Conservation (phyloP, 805 yeast species). For the Zygosaccharomyces bisporus region DNA sequence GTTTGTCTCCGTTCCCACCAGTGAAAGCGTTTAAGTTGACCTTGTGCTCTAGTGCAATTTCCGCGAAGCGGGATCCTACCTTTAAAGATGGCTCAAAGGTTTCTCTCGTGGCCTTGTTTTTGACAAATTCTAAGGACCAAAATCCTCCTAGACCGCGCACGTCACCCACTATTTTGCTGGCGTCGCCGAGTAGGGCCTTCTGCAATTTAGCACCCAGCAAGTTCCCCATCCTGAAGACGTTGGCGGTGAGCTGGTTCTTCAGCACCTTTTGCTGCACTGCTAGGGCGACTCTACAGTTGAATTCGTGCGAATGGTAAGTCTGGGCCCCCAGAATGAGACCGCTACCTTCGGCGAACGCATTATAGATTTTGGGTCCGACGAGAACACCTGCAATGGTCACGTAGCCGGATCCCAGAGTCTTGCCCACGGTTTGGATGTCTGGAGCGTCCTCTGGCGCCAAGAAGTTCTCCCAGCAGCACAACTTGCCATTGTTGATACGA, state of each 20-base stretch:
- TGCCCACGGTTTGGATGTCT: conserved; percentile 48
- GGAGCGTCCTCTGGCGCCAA: conserved; percentile 40
- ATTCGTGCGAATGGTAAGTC: conserved; percentile 47
- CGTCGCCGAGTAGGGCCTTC: conserved; percentile 27
- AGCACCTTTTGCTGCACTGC: conserved; percentile 45
- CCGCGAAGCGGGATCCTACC: neutral
- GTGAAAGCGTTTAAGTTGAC: neutral
- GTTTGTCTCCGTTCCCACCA: neutral
- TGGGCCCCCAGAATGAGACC: conserved; percentile 44
- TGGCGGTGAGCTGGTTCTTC: conserved; percentile 37
- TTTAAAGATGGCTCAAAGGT: neutral
- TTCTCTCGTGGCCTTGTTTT: conserved; percentile 30
- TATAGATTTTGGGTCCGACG: conserved; percentile 40
- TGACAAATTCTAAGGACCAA: conserved; percentile 54
- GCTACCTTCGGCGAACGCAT: conserved; percentile 39
- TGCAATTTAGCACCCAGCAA: conserved; percentile 40
- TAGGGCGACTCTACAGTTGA: conserved; percentile 45
- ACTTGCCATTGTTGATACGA: conserved; percentile 42
- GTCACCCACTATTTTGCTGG: conserved; percentile 46
- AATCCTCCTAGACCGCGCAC: conserved; percentile 62
- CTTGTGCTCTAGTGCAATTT: neutral
- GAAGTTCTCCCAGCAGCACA: conserved; percentile 46
- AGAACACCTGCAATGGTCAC: conserved; percentile 47
- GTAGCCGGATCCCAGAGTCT: conserved; percentile 48
- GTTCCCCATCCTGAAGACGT: conserved; percentile 43